These are phyloP conservation scores for Beauveria caledonica DNA, from an alignment of 2,329 filamentous ascomycete genomes.

Conservation along the genomic window DNA sequence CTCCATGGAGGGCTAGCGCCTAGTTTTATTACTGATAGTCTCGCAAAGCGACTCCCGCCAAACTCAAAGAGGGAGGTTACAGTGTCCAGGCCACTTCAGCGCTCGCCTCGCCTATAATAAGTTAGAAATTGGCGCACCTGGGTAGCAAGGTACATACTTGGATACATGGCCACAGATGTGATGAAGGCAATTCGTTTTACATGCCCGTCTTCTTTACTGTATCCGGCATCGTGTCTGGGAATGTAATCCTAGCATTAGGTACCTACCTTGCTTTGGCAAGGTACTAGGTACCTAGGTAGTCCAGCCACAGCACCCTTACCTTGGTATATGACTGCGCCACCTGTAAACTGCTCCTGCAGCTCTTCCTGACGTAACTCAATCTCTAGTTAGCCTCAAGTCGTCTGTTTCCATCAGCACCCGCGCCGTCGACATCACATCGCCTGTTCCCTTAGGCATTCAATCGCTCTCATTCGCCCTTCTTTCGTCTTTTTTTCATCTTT, in stretches of 20 bases:
- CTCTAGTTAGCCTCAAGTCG: neutral
- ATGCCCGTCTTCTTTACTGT: too few relatives aligned
- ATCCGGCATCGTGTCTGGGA: too few relatives aligned
- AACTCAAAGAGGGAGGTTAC: constrained; percentile 9
- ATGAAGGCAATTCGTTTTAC: too few relatives aligned
- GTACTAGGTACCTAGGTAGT: too few relatives aligned
- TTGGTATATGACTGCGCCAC: neutral
- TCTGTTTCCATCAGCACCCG: neutral
- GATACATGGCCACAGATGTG: too few relatives aligned
- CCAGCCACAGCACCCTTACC: neutral
- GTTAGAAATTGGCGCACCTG: too few relatives aligned
- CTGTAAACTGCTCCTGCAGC: neutral
- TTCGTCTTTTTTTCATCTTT: neutral
- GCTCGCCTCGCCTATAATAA: too few relatives aligned
- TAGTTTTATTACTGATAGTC: neutral
- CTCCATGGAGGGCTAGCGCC: neutral
- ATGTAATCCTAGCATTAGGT: too few relatives aligned
- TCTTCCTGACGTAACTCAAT: neutral
- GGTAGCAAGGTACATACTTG: too few relatives aligned
- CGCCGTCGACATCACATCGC: neutral
- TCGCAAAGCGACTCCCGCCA: constrained; percentile 1
- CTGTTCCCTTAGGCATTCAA: neutral
- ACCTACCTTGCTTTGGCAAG: too few relatives aligned
- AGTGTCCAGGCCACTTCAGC: too few relatives aligned
- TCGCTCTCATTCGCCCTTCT: neutral